Evolutionary conservation across 164 flowering plant species (phyloP), one percentile per base, ranked within the genome.

Genomic region (Kalanchoe fedtschenkoi): DNA sequence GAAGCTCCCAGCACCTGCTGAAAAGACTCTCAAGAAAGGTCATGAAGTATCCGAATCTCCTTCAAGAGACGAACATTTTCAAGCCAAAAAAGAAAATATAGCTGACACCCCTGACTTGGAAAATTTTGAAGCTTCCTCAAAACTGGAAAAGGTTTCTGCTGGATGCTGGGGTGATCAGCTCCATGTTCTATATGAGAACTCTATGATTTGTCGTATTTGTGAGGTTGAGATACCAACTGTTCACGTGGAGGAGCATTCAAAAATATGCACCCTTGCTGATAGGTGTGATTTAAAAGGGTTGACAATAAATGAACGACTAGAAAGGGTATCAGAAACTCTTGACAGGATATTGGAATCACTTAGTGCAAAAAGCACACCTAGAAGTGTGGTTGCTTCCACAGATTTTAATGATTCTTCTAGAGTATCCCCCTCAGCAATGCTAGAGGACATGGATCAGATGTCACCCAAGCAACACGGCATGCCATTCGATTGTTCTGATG

Each of bases 181-280:
- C 17, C 71, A 68, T 65, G 51, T 66, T 63, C 51, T 79, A 21
- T 78, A 78, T 72, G 92, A 83, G 34, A 78, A 79, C 76, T 79
- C 85, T 32, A 80, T 95, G 76, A 89, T 95, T 11, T 95, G 99
- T 63, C 87, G 99, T 7, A 95, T 95, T 56, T 95, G 99, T 80
- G 97, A 95, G 72, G 85, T 84, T 72, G 91, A 91, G 76, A 87
- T 91, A 67, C 99, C 97, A 24, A 82, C 84, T 42, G 81, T 89
- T 33, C 86, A 83, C 76, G 96, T 91, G 37, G 97, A 89, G 72
- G 87, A 82, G 65, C 99, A 95, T 75, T 95, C 99, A 63, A 83
- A 85, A 71, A 87, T 95, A 61, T 95, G 99, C 64, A 82, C 96
- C 46, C 77, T 91, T 73, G 96, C 91, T 61, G 96, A 91, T 72